Percentiles rank a stretch among this genome's conserved stretches.
Conservation (phyloP, 768 basidiomycete species). For the Polyporus arcularius region DNA sequence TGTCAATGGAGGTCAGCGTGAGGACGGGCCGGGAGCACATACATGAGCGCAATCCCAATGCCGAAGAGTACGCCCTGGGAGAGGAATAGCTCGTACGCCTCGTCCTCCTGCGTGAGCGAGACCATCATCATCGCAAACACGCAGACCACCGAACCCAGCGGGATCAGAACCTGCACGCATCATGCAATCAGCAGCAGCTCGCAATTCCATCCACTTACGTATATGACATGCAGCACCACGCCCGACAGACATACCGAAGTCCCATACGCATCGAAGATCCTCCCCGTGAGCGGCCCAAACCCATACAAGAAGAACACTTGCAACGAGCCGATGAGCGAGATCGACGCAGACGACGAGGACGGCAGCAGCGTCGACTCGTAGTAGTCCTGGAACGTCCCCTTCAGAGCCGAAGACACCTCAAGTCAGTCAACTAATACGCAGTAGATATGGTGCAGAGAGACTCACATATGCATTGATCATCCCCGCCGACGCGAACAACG, state of each 20-base stretch:
- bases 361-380: conserved; percentile 26
- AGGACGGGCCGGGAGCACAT: not conserved
- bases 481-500: conserved; percentile 23
- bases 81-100: conserved; percentile 34
- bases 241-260: conserved; percentile 15
- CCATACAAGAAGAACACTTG: conserved; percentile 31
- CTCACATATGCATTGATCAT: conserved; percentile 25
- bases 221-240: no score
- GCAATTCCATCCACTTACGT: no score
- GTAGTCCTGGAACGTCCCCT: conserved; percentile 33
- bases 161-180: conserved; percentile 22
- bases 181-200: no score
- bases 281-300: conserved; percentile 25
- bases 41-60: conserved; percentile 30
- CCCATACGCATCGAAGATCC: conserved; percentile 31
- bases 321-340: conserved; percentile 30
- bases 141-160: conserved; percentile 24
- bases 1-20: no score
- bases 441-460: no score
- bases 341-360: conserved; percentile 27
- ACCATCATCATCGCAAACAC: conserved; percentile 31
- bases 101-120: conserved; percentile 25
- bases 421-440: no score
- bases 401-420: no score
- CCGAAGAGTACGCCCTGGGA: conserved; percentile 34